A percentile compares a stretch with the other conserved stretches of the same genome.
Conservation (phyloP, 192 early-diverging fungal species). For the Funneliformis geosporum region DNA sequence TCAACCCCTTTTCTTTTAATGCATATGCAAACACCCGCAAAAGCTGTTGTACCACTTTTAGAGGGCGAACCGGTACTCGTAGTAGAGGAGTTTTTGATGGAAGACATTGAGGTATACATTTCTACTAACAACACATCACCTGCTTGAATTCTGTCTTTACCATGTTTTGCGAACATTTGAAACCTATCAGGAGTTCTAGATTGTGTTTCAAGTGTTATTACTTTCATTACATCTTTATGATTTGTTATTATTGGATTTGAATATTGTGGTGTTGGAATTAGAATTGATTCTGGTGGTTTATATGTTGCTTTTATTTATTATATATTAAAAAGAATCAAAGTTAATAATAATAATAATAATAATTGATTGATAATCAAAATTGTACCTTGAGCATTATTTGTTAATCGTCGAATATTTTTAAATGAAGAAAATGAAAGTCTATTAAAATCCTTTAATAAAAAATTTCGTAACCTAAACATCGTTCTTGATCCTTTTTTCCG, state of each 20-base stretch:
- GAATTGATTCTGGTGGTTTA: background rate
- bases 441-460: no score
- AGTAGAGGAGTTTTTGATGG: constrained; percentile 44
- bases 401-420: no score
- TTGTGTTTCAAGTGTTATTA: background rate
- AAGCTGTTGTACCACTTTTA: constrained; percentile 41
- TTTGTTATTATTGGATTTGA: background rate
- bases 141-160: constrained; percentile 55
- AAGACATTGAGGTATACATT: constrained; percentile 56
- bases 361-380: no score
- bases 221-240: background rate
- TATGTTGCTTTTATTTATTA: background rate
- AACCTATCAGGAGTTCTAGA: constrained; percentile 50
- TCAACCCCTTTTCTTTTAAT: constrained; percentile 73
- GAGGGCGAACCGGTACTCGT: constrained; percentile 33
- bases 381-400: no score
- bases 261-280: background rate
- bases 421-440: no score
- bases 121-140: constrained; percentile 73
- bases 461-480: no score
- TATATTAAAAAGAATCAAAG: background rate
- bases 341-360: no score
- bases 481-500: no score
- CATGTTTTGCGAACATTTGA: constrained; percentile 62
- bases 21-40: constrained; percentile 73